phyloP scores from a whole-genome alignment of 78 protist species.

The Guillardia theta region DNA sequence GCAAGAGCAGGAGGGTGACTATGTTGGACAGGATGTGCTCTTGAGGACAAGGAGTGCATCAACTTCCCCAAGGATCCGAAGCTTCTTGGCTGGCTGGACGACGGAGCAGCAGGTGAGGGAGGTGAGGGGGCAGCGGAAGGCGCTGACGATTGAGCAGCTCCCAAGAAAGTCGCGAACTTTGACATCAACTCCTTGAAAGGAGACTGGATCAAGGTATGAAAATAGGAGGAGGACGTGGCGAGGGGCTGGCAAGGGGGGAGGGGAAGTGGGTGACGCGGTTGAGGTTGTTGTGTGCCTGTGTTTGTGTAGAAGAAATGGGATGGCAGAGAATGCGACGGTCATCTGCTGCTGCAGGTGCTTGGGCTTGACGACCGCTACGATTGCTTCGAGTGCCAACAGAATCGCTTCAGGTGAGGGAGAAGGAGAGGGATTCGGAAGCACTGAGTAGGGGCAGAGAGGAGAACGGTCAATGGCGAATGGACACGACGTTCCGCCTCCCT shows the following conservation, averaged over 20 bases:
- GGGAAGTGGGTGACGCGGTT: neutral
- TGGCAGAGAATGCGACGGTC: neutral
- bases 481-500: slow-evolving; percentile 27
- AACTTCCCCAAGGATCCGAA: neutral
- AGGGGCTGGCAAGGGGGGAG: neutral
- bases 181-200: neutral
- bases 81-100: slow-evolving; percentile 9
- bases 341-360: slow-evolving; percentile 15
- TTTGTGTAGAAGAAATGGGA: neutral
- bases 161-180: slow-evolving; percentile 8
- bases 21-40: too few relatives aligned
- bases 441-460: neutral
- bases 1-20: too few relatives aligned
- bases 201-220: neutral
- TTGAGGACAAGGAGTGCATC: slow-evolving; percentile 17
- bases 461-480: neutral
- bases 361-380: slow-evolving; percentile 17
- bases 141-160: too few relatives aligned
- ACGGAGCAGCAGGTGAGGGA: neutral
- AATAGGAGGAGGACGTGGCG: neutral
- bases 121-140: neutral
- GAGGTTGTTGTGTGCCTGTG: neutral
- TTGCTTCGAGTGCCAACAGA: slow-evolving; percentile 44
- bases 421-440: too few relatives aligned
- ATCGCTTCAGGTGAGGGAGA: slow-evolving; percentile 31